Percentiles rank a stretch among this genome's conserved stretches.
Evolutionary conservation across 306 rosid species (phyloP).

Genomic region (Vigna hirtella): DNA sequence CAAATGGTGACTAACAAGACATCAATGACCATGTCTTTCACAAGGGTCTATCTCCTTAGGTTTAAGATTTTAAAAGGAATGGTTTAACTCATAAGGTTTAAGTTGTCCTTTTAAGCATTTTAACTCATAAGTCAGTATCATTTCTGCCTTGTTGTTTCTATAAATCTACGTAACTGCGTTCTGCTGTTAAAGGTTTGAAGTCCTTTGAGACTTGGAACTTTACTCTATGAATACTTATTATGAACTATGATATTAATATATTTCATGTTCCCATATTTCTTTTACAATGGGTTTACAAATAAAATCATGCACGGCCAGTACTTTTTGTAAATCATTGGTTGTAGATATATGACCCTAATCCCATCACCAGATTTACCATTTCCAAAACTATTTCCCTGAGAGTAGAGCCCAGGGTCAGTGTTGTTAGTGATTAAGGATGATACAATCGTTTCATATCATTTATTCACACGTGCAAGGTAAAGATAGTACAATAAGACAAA

Average conservation of each 20-base stretch:
- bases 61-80: too few species aligned
- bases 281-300: background rate
- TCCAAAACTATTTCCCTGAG: too few species aligned
- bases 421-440: too few species aligned
- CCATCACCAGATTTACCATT: too few species aligned
- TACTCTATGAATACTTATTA: background rate
- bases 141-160: background rate
- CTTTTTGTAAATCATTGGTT: slow-evolving; percentile 6
- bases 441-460: too few species aligned
- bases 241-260: background rate
- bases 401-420: too few species aligned
- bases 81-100: too few species aligned
- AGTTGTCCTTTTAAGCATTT: background rate
- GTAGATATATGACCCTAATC: background rate
- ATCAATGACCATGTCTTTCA: too few species aligned
- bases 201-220: background rate
- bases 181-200: background rate
- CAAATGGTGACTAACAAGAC: too few species aligned
- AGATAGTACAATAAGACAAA: too few species aligned
- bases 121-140: background rate
- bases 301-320: slow-evolving; percentile 2
- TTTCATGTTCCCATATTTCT: background rate
- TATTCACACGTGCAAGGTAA: too few species aligned
- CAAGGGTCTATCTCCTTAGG: too few species aligned
- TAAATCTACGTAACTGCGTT: slow-evolving; percentile 4